Evolutionary conservation across 2,329 filamentous ascomycete genomes (phyloP), one percentile per base, ranked within the genome.

Genomic region (Ophiocordyceps robertsii): DNA sequence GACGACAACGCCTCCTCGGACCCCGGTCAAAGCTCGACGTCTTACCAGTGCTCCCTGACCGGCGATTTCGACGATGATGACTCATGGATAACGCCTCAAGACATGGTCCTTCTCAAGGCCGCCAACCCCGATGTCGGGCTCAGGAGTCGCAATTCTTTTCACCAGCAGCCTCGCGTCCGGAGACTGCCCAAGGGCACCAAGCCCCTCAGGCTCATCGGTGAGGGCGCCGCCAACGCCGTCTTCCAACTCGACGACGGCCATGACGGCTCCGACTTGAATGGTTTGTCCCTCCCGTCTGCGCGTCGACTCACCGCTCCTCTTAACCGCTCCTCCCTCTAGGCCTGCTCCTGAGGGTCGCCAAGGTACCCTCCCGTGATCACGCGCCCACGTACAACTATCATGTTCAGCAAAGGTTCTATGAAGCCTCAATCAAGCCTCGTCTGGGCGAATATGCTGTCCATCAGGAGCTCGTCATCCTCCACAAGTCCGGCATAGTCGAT

Each of bases 221-320:
- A 92, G 59, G 85, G 84, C 21, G 80, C 82, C 21, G 84, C 85
- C 42, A 90, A 92, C 58, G 72, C 82, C 41, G 80, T 89, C 47
- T 88, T 84, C 54, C 71, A 72, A 50, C 69, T 84, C 43, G 63
- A 65, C 38, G 46, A 52, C 44, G 50, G 58, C 42, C 47, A 56
- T 32, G 48, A 58, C 36, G 51, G 52, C 37, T 48, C 51, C 6
- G 50, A 56, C 46, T 60, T 60, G 50, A 61, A 53, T 54, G 62
- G 56, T 68, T 58, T 46, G 56, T 50, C 14, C 44, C 42, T 19
- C 39, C 40, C 4, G 53, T 16, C 19, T 40, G 3, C 29, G 50
- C 51, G 16, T 53, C 49, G 37, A 14, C 16, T 51, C 52, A 5
- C 10, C 40, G 42, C 40, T 21, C 36, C 38, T 39, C 32, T 29